phyloP scores from a whole-genome alignment of 306 rosid species.

The Abrus precatorius region DNA sequence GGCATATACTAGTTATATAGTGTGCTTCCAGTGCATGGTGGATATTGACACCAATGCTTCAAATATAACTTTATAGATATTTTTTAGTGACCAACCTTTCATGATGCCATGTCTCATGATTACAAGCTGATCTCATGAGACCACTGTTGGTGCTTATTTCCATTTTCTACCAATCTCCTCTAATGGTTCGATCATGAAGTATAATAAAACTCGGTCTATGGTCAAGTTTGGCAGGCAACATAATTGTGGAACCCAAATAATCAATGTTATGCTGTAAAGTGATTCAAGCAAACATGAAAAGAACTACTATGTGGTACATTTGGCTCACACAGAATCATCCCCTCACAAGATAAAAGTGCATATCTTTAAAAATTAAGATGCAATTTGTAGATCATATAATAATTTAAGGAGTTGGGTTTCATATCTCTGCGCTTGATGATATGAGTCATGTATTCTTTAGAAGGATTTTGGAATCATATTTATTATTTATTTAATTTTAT shows the following conservation, averaged over 20 bases:
- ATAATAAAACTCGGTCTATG: constrained; percentile 8
- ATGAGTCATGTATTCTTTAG: too few relatives aligned
- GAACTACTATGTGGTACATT: not conserved
- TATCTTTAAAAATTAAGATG: not conserved
- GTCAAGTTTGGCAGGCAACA: constrained; percentile 59
- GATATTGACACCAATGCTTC: not conserved
- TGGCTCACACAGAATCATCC: constrained; percentile 6
- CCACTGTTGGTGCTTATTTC: constrained; percentile 40
- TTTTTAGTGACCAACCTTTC: constrained; percentile 27
- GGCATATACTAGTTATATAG: constrained; percentile 42
- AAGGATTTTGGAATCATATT: too few relatives aligned
- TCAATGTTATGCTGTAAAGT: not conserved
- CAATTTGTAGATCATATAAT: not conserved
- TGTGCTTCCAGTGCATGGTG: constrained; percentile 36
- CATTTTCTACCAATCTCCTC: constrained; percentile 40
- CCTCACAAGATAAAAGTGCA: not conserved
- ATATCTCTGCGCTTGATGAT: too few relatives aligned
- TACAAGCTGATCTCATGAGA: constrained; percentile 31
- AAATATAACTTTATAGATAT: constrained; percentile 16
- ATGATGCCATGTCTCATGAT: constrained; percentile 52
- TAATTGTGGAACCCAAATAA: constrained; percentile 42
- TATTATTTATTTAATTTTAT: too few relatives aligned
- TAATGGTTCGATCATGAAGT: constrained; percentile 16
- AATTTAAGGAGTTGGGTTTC: not conserved
- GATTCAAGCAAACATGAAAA: not conserved